These are phyloP conservation scores for Trichosanthes truncata DNA, from an alignment of 306 rosid genomes.

Conservation along the genomic window DNA sequence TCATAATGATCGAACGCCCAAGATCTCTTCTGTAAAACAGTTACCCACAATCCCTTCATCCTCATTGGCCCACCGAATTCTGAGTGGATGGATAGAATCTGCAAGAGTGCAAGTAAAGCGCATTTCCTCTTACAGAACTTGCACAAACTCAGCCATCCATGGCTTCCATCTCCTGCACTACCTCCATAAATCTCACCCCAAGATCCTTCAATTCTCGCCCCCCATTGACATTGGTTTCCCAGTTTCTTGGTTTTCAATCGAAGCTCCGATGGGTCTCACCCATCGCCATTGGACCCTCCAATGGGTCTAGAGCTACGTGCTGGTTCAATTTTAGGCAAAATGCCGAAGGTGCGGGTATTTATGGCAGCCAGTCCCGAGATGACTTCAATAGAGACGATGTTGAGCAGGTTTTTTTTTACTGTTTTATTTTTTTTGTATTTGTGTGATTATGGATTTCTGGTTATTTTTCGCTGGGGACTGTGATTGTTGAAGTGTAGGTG, in stretches of 20 bases:
- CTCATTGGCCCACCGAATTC: neutral
- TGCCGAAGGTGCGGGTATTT: slow-evolving; percentile 95
- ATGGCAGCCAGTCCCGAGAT: slow-evolving; percentile 86
- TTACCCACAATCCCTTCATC: neutral
- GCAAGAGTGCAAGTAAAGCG: neutral
- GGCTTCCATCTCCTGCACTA: slow-evolving; percentile 61
- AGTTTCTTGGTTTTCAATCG: slow-evolving; percentile 36
- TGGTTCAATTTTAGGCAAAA: slow-evolving; percentile 85
- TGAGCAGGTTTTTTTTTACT: slow-evolving; percentile 52
- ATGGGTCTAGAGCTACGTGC: slow-evolving; percentile 63
- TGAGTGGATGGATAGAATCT: slow-evolving; percentile 53
- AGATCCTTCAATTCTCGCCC: slow-evolving; percentile 25
- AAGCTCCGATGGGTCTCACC: slow-evolving; percentile 30
- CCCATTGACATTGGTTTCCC: slow-evolving; percentile 25
- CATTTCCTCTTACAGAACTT: neutral
- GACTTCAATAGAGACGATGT: slow-evolving; percentile 92
- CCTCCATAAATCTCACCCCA: slow-evolving; percentile 31
- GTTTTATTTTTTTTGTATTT: neutral
- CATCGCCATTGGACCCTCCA: slow-evolving; percentile 61
- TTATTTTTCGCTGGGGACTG: neutral
- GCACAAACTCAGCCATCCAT: slow-evolving; percentile 41
- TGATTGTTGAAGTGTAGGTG: neutral
- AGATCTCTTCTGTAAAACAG: neutral
- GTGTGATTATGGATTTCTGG: neutral
- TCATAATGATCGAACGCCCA: neutral